Evolutionary conservation across 176 grass and related monocot species (phyloP), one percentile per base, ranked within the genome.

Genomic region (Saccharum spontaneum): DNA sequence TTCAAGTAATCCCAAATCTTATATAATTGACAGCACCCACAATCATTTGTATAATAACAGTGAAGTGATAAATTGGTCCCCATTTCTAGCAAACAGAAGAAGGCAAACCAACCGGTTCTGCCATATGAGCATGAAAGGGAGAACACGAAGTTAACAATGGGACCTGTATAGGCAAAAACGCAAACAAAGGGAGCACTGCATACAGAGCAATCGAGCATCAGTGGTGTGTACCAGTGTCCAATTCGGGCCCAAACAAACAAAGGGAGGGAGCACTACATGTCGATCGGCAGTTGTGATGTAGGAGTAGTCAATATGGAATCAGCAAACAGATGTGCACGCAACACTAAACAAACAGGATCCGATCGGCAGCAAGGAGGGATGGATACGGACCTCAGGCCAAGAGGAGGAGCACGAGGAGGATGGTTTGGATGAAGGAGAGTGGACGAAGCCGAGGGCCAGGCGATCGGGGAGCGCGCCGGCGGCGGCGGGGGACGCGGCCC

Each of bases 381-480:
- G 75, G 60, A 9, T 66, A 59, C 69, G 78, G 13, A 98, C 95
- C 89, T 98, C 85, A 46, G 85, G 64, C 26, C 91, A 75, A 13
- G 88, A 90, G 73, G 82, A 77, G 71, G 88, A 82, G 14, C 50
- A 55, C 26, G 66, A 71, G 12, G 34, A 82, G 11, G 65, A 71
- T 1, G 79, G 43, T 2, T 17, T 37, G 66, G 68, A 24, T 17
- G 78, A 33, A 48, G 78, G 23, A 89, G 36, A 69, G 43, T 39
- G 72, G 81, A 98, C 73, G 73, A 95, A 98, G 87, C 78, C 86
- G 80, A 98, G 86, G 7, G 87, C 93, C 43, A 98, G 72, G 17
- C 77, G 89, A 78, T 95, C 96, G n/a, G 88, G 87, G 43, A 98
- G 88, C 38, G 76, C 36, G 20, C 59, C 55, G 59, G 74, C 77